Percentiles rank a stretch among this genome's conserved stretches.
Conservation (phyloP, 2,329 filamentous ascomycete genomes). For the Neopestalotiopsis rosae region DNA sequence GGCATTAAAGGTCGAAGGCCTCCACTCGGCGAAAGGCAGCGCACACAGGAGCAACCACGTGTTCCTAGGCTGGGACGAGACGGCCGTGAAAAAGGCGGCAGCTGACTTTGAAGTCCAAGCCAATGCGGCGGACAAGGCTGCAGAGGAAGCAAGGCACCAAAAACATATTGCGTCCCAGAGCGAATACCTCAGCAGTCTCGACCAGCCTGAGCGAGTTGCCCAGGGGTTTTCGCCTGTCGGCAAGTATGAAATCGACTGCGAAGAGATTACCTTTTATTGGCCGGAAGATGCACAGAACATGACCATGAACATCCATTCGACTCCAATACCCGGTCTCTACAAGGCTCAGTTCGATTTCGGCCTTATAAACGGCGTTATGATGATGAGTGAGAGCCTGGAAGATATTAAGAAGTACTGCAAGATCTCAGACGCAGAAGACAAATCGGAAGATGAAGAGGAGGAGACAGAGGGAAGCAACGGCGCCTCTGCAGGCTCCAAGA, state of each 20-base stretch:
- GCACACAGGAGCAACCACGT: not conserved
- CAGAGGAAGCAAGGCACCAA: not conserved
- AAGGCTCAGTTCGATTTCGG: slow-evolving; percentile 37
- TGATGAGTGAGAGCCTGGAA: slow-evolving; percentile 25
- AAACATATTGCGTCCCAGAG: not conserved
- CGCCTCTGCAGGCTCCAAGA: slow-evolving; percentile 23
- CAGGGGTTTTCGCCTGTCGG: slow-evolving; percentile 27
- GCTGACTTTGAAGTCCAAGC: not conserved
- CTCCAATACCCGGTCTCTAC: slow-evolving; percentile 31
- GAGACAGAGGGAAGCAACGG: not conserved
- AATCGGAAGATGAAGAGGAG: not conserved
- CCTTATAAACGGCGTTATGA: slow-evolving; percentile 35
- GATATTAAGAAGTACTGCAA: not conserved
- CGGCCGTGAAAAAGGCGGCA: not conserved
- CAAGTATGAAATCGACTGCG: slow-evolving; percentile 32
- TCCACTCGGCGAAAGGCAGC: not conserved
- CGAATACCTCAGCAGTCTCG: not conserved
- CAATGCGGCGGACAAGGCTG: not conserved
- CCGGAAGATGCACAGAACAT: slow-evolving; percentile 30
- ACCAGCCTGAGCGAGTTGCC: not conserved
- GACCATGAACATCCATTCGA: slow-evolving; percentile 31
- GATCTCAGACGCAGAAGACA: not conserved
- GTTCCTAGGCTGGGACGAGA: not conserved
- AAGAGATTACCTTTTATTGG: slow-evolving; percentile 31
- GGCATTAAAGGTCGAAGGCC: not conserved